phyloP scores from a whole-genome alignment of 306 rosid genomes.

The Prosopis cineraria region DNA sequence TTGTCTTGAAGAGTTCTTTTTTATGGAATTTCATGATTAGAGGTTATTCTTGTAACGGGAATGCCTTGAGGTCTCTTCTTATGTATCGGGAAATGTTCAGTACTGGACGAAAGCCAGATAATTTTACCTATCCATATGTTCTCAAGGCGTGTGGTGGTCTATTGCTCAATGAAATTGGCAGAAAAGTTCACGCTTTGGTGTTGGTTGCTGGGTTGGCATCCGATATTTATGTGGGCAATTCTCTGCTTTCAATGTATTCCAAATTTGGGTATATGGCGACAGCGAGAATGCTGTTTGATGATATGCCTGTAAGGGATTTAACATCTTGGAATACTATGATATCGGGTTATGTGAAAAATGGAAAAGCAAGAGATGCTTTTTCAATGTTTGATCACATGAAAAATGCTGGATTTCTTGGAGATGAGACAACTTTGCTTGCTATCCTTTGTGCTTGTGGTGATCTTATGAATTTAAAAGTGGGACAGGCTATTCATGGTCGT shows the following conservation, averaged over 20 bases:
- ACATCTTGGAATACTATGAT: constrained; percentile 59
- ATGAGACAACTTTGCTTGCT: constrained; percentile 60
- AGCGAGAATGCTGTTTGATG: constrained; percentile 59
- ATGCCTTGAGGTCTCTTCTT: constrained; percentile 34
- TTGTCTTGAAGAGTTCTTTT: constrained; percentile 45
- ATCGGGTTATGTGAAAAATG: constrained; percentile 52
- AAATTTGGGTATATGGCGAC: constrained; percentile 47
- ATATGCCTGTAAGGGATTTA: constrained; percentile 55
- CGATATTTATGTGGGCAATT: constrained; percentile 58
- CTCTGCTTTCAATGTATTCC: constrained; percentile 47
- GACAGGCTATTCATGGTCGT: constrained; percentile 55
- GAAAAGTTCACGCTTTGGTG: constrained; percentile 52
- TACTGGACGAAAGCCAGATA: constrained; percentile 46
- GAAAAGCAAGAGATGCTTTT: constrained; percentile 40
- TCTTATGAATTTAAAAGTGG: constrained; percentile 48
- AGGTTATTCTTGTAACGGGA: constrained; percentile 49
- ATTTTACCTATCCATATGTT: constrained; percentile 67
- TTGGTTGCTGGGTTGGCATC: constrained; percentile 50
- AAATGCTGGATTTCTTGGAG: constrained; percentile 45
- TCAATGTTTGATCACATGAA: constrained; percentile 38
- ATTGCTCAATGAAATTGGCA: constrained; percentile 46
- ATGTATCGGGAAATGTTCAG: constrained; percentile 53
- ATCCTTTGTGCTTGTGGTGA: constrained; percentile 55
- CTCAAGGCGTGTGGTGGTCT: constrained; percentile 65
- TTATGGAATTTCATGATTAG: constrained; percentile 62